These are phyloP conservation scores for Dorcoceras hygrometricum DNA, from an alignment of 257 asterid genomes.

Conservation along the genomic window DNA sequence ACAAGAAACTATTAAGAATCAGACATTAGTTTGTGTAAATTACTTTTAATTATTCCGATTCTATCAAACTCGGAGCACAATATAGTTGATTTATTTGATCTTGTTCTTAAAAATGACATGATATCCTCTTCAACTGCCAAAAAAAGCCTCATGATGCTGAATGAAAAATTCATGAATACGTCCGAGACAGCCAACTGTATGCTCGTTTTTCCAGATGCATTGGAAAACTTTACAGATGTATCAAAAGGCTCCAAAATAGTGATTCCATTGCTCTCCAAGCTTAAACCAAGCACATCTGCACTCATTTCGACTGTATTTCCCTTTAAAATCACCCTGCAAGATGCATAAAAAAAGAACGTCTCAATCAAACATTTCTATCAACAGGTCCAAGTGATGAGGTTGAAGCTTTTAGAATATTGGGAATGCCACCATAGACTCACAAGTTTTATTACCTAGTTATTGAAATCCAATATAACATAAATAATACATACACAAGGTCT, in stretches of 20 bases:
- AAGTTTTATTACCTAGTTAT: background rate
- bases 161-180: constrained; percentile 89
- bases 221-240: constrained; percentile 59
- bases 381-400: background rate
- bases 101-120: constrained; percentile 78
- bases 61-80: constrained; percentile 89
- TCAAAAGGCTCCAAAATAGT: constrained; percentile 95
- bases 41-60: constrained; percentile 76
- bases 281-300: constrained; percentile 74
- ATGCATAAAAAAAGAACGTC: constrained; percentile 21
- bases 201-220: constrained; percentile 68
- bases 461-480: background rate
- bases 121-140: constrained; percentile 92
- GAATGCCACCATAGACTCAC: background rate
- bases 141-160: constrained; percentile 84
- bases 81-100: constrained; percentile 74
- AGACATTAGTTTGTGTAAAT: constrained; percentile 19
- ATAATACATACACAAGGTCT: background rate
- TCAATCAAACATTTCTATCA: constrained; percentile 1
- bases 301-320: constrained; percentile 64
- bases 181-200: constrained; percentile 75
- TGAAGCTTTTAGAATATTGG: constrained; percentile 2
- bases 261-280: constrained; percentile 96
- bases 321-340: constrained; percentile 74
- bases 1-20: constrained; percentile 7